Evolutionary conservation across 306 rosid genomes (phyloP).

Genomic region (Rosa lucieae): DNA sequence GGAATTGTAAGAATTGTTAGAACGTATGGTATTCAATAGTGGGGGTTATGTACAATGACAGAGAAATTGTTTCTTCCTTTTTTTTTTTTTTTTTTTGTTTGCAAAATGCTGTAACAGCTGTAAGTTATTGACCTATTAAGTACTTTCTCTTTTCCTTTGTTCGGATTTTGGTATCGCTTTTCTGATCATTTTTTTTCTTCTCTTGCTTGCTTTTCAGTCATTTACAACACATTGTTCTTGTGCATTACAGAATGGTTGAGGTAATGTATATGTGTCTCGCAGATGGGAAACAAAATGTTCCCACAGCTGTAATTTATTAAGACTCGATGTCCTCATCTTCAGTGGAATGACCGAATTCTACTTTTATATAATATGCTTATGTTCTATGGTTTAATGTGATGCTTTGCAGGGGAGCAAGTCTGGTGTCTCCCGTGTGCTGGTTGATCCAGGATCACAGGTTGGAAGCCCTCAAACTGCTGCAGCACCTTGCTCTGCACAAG

Average conservation of each 20-base stretch:
- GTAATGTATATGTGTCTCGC: conserved; percentile 26
- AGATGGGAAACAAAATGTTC: not conserved
- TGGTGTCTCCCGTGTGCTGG: conserved; percentile 42
- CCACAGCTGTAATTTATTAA: not conserved
- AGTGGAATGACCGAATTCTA: conserved; percentile 12
- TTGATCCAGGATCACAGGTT: conserved; percentile 42
- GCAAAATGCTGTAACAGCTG: not conserved
- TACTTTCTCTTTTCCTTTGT: not conserved
- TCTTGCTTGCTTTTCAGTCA: conserved; percentile 44
- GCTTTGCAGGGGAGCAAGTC: conserved; percentile 56
- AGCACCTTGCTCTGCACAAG: conserved; percentile 38
- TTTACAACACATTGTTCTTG: conserved; percentile 74
- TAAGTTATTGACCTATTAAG: not conserved
- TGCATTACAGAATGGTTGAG: conserved; percentile 72
- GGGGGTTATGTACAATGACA: not conserved
- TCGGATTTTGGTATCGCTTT: not conserved
- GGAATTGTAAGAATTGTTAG: not conserved
- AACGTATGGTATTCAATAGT: not conserved
- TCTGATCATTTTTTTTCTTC: conserved; percentile 3
- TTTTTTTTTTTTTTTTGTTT: not conserved
- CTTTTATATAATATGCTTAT: conserved; percentile 20
- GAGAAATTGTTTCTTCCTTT: not conserved
- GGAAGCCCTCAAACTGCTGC: conserved; percentile 44
- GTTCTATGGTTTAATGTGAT: conserved; percentile 20
- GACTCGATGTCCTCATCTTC: not conserved